phyloP scores from a whole-genome alignment of 2,329 filamentous ascomycete genomes.

The Celoporthe dispersa region DNA sequence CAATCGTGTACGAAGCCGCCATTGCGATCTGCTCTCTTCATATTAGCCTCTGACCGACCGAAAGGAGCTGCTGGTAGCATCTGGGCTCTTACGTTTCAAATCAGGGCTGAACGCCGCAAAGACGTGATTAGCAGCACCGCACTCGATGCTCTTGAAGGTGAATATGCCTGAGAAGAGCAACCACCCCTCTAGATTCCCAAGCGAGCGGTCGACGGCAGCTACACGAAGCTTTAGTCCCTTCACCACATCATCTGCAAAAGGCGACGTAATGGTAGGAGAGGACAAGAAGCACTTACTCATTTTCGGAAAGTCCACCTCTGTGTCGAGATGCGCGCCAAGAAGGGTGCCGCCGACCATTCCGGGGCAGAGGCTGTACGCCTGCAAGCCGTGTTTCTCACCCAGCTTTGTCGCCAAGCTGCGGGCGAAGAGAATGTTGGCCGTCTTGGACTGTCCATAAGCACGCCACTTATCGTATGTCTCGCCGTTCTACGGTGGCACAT shows the following conservation, averaged over 20 bases:
- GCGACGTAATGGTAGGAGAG: neutral
- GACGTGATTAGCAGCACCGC: conserved; percentile 7
- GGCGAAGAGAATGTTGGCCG: conserved; percentile 19
- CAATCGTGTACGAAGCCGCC: conserved; percentile 33
- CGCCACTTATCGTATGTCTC: conserved; percentile 21
- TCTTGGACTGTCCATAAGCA: conserved; percentile 23
- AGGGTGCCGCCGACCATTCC: conserved; percentile 3
- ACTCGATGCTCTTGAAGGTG: conserved; percentile 8
- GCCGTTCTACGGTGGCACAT: conserved; percentile 3
- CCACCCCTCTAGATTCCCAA: neutral
- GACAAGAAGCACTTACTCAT: neutral
- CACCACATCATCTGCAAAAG: neutral
- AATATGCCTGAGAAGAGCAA: neutral
- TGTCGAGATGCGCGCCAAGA: neutral
- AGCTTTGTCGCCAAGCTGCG: conserved; percentile 18
- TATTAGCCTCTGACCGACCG: neutral
- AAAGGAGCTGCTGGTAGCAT: neutral
- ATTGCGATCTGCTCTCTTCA: conserved; percentile 30
- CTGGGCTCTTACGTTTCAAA: neutral
- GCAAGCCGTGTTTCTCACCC: conserved; percentile 1
- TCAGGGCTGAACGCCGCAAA: conserved; percentile 15
- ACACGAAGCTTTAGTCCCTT: neutral
- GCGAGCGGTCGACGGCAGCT: neutral
- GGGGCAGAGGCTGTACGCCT: conserved; percentile 15
- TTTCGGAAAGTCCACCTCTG: neutral